A percentile compares a stretch with the other conserved stretches of the same genome.
phyloP scores from a whole-genome alignment of 345 rosid species.

The Populus ilicifolia region DNA sequence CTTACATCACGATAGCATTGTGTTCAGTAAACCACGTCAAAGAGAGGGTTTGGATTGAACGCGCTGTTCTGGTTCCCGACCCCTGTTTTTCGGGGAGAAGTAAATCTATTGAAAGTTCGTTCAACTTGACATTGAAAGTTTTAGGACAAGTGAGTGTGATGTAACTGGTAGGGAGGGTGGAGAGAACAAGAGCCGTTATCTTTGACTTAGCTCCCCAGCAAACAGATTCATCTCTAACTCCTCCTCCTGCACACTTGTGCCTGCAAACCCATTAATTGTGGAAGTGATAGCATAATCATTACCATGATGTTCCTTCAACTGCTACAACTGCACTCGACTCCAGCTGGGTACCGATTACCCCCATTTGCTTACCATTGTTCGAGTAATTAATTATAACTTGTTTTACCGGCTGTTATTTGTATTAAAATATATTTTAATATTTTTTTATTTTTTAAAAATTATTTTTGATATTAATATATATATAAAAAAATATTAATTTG shows the following conservation, averaged over 20 bases:
- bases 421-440: too few relatives aligned
- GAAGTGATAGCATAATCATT: neutral
- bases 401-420: too few relatives aligned
- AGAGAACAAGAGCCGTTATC: neutral
- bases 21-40: too few relatives aligned
- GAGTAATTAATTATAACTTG: too few relatives aligned
- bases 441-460: too few relatives aligned
- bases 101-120: neutral
- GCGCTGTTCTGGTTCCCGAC: neutral
- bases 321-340: neutral
- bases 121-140: neutral
- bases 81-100: neutral
- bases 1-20: too few relatives aligned
- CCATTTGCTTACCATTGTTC: too few relatives aligned
- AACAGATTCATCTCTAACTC: neutral
- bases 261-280: neutral
- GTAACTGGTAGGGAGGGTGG: neutral
- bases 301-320: neutral
- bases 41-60: neutral
- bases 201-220: neutral
- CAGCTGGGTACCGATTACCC: neutral
- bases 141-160: neutral
- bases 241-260: neutral
- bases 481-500: too few relatives aligned
- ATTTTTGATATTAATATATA: too few relatives aligned